phyloP scores from a whole-genome alignment of 2,329 filamentous ascomycete genomes.

The Alternaria metachromatica region DNA sequence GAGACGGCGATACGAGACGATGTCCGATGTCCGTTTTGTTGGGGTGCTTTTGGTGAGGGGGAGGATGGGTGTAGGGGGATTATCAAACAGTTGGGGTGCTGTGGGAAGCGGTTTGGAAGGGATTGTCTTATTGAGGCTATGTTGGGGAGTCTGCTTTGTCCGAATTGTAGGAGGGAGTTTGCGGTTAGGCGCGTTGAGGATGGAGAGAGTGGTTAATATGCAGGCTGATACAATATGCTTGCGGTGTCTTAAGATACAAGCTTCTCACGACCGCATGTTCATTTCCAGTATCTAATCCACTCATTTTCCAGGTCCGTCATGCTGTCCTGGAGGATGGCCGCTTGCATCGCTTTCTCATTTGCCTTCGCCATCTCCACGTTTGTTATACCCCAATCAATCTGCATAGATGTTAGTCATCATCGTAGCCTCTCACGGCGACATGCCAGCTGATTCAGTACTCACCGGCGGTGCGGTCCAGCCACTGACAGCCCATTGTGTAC shows the following conservation, averaged over 20 bases:
- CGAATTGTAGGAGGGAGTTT: neutral
- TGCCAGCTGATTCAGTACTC: neutral
- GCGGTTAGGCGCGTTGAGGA: neutral
- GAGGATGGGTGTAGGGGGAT: neutral
- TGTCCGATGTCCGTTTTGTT: neutral
- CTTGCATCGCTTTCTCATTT: conserved; percentile 18
- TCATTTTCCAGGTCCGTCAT: conserved; percentile 19
- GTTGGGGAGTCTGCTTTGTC: neutral
- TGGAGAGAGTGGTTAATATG: neutral
- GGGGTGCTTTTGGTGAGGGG: neutral
- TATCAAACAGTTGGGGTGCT: neutral
- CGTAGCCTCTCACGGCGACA: neutral
- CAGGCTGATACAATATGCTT: neutral
- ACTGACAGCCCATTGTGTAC: neutral
- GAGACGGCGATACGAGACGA: neutral
- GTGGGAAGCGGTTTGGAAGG: neutral
- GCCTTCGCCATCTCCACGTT: conserved; percentile 19
- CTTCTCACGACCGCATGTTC: neutral
- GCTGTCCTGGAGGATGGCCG: conserved; percentile 17
- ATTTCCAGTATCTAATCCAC: conserved; percentile 20
- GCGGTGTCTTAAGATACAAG: neutral
- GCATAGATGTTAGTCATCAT: neutral
- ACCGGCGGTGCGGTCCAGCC: conserved; percentile 11
- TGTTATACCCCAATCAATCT: conserved; percentile 15
- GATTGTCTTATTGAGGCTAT: neutral